Conservation (phyloP, 805 yeast species). For the Ogataea trehalophila region DNA sequence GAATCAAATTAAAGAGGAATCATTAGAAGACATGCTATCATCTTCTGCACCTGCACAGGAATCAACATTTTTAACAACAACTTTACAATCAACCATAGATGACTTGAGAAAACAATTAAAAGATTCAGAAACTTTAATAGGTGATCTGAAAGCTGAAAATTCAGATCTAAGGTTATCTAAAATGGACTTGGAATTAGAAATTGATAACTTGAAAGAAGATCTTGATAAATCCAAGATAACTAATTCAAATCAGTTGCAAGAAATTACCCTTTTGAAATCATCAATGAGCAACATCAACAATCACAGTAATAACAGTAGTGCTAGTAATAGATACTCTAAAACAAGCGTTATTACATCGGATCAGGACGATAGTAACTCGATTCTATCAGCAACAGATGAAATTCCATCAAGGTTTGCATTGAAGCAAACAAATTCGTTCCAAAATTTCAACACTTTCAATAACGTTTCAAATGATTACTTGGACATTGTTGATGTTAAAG, state of each 20-base stretch:
- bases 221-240: too few relatives aligned
- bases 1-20: conserved; percentile 1
- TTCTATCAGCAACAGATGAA: conserved; percentile 1
- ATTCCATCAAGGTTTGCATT: neutral
- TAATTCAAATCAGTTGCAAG: conserved; percentile 3
- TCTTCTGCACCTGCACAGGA: conserved; percentile 11
- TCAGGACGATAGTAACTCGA: neutral
- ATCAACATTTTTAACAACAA: conserved; percentile 20
- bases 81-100: conserved; percentile 31
- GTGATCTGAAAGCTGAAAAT: conserved; percentile 18
- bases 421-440: conserved; percentile 11
- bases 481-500: conserved; percentile 51
- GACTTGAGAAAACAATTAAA: conserved; percentile 29
- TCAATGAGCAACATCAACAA: neutral
- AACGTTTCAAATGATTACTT: conserved; percentile 31
- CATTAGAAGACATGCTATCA: conserved; percentile 17
- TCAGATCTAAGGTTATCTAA: conserved; percentile 23
- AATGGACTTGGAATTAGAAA: conserved; percentile 33
- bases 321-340: conserved; percentile 17
- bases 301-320: neutral
- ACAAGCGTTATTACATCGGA: conserved; percentile 13
- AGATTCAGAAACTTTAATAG: conserved; percentile 6
- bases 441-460: conserved; percentile 18
- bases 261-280: conserved; percentile 27
- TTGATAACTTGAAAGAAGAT: conserved; percentile 31